These are phyloP conservation scores for Hygrophoropsis aurantiaca DNA, from an alignment of 768 basidiomycete genomes.

Conservation along the genomic window DNA sequence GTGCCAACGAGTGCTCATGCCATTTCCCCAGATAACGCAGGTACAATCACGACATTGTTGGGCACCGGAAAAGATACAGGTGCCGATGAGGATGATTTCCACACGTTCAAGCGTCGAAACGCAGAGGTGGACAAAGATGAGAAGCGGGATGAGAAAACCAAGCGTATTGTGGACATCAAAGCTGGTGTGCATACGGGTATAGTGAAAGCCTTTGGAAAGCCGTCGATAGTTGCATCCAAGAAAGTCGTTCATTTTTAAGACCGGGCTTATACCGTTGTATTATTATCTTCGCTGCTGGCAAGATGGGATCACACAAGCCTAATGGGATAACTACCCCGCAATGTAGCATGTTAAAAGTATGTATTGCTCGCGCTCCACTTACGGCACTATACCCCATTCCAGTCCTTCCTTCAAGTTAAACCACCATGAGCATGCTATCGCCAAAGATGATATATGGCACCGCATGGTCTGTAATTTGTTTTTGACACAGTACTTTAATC, in stretches of 20 bases:
- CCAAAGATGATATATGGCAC: conserved; percentile 60
- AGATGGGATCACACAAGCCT: too few relatives aligned
- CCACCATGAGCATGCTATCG: conserved; percentile 30
- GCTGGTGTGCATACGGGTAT: conserved; percentile 43
- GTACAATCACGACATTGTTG: conserved; percentile 13
- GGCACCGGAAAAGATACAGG: conserved; percentile 53
- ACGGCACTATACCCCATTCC: too few relatives aligned
- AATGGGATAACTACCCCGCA: too few relatives aligned
- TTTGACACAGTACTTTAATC: not conserved
- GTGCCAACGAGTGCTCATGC: not conserved
- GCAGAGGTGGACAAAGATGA: conserved; percentile 62
- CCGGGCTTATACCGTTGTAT: too few relatives aligned
- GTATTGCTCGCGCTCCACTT: too few relatives aligned
- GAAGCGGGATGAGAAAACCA: conserved; percentile 44
- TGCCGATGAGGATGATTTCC: conserved; percentile 96
- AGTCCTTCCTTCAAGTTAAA: too few relatives aligned
- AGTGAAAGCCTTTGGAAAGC: conserved; percentile 34
- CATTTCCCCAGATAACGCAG: not conserved
- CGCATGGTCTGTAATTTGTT: conserved; percentile 45
- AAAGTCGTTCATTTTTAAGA: conserved; percentile 52
- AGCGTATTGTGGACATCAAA: conserved; percentile 41
- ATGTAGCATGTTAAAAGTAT: too few relatives aligned
- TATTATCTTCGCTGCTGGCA: too few relatives aligned
- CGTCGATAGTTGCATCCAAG: conserved; percentile 28
- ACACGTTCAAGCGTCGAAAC: conserved; percentile 67